Percentiles rank a stretch among this genome's conserved stretches.
Conservation (phyloP, 805 yeast species). For the Candida pseudofarinosa region DNA sequence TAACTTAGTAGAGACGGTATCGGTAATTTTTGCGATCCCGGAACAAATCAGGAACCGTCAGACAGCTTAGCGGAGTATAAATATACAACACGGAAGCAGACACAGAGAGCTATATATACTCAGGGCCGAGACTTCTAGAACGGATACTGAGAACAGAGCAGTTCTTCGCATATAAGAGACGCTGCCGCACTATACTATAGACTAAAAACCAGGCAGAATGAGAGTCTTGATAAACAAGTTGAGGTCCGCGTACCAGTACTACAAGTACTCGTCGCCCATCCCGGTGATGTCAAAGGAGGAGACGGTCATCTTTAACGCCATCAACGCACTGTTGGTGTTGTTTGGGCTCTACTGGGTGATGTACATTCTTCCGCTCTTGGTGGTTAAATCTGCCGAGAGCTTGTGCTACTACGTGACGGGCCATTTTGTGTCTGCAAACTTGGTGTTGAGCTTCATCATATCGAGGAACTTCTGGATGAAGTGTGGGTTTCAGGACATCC, state of each 20-base stretch:
- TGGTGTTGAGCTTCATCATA: constrained; percentile 1
- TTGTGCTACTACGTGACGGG: constrained; percentile 17
- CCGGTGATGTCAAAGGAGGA: constrained; percentile 26
- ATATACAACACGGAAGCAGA: too few species aligned
- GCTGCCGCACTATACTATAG: too few species aligned
- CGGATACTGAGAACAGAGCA: too few species aligned
- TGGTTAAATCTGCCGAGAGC: constrained; percentile 8
- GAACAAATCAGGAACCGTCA: too few species aligned
- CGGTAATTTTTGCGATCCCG: too few species aligned
- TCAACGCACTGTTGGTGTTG: constrained; percentile 10
- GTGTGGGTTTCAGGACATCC: background rate
- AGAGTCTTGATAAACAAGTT: background rate
- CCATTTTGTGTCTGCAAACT: constrained; percentile 5
- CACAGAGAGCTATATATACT: too few species aligned
- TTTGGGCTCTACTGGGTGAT: constrained; percentile 14
- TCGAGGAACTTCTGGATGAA: background rate
- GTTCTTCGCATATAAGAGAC: too few species aligned
- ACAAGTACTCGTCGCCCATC: constrained; percentile 24
- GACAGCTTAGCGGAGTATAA: too few species aligned
- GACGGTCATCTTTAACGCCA: constrained; percentile 14
- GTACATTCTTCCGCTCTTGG: constrained; percentile 9
- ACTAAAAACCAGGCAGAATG: too few species aligned
- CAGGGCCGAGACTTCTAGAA: too few species aligned
- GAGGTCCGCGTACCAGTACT: constrained; percentile 13
- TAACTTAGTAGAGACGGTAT: too few species aligned